Evolutionary conservation across 2,329 filamentous ascomycete species (phyloP).

Genomic region (Apiospora aurea): DNA sequence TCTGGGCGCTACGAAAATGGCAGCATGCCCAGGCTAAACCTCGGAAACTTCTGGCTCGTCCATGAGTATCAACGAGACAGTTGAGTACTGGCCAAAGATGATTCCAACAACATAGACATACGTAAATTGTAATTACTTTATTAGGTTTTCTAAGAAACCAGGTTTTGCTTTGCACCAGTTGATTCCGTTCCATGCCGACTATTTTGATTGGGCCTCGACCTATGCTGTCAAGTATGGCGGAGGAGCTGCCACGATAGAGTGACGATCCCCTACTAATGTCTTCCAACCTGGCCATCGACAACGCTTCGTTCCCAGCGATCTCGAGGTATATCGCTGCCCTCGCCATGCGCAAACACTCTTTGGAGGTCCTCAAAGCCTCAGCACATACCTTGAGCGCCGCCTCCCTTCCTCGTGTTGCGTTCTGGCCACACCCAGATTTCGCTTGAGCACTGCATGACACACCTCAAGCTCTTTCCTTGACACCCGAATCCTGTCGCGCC

Average conservation of each 20-base stretch:
- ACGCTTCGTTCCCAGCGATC: not conserved
- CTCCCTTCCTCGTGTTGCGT: not conserved
- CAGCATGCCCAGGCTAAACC: slow-evolving; percentile 18
- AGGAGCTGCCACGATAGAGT: not conserved
- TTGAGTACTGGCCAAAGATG: too few relatives aligned
- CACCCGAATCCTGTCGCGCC: slow-evolving; percentile 15
- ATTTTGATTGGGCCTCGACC: too few relatives aligned
- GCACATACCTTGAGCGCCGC: not conserved
- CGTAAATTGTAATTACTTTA: too few relatives aligned
- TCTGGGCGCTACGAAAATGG: not conserved
- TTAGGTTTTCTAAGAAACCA: too few relatives aligned
- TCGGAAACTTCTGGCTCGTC: slow-evolving; percentile 6
- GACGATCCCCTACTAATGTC: not conserved
- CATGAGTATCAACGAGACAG: not conserved
- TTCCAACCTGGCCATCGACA: not conserved
- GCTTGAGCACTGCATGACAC: not conserved
- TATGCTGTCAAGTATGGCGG: slow-evolving; percentile 10
- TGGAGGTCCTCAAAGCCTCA: not conserved
- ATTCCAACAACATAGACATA: too few relatives aligned
- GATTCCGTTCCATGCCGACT: too few relatives aligned
- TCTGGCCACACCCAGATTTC: not conserved
- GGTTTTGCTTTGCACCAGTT: too few relatives aligned
- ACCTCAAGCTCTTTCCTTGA: slow-evolving; percentile 15
- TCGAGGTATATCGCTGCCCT: slow-evolving; percentile 8
- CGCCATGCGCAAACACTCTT: not conserved